phyloP scores from a whole-genome alignment of 805 yeast genomes.

The Yueomyces sp. region DNA sequence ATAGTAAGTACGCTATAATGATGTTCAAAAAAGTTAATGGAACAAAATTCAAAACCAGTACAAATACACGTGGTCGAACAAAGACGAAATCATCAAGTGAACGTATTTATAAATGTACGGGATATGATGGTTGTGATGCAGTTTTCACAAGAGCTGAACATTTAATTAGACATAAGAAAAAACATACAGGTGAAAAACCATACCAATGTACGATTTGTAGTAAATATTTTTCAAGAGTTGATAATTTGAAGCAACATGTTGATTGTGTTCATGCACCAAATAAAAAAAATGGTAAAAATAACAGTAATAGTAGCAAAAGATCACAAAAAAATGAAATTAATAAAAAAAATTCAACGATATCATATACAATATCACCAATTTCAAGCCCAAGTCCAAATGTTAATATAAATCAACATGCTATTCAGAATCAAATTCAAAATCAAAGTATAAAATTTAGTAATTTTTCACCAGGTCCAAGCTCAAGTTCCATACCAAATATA shows the following conservation, averaged over 20 bases:
- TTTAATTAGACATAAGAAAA: conserved; percentile 78
- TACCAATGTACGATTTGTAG: conserved; percentile 74
- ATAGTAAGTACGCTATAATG: too few species aligned
- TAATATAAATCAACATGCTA: too few species aligned
- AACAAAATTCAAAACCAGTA: too few species aligned
- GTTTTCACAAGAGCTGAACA: conserved; percentile 85
- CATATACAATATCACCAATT: too few species aligned
- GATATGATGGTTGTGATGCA: conserved; percentile 79
- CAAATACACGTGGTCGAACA: too few species aligned
- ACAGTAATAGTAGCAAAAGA: not conserved
- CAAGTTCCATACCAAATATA: too few species aligned
- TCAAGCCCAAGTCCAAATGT: not conserved
- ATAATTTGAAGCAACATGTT: conserved; percentile 81
- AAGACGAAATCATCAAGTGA: conserved; percentile 37
- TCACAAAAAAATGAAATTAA: too few species aligned
- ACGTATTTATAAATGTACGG: conserved; percentile 47
- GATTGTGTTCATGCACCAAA: conserved; percentile 58
- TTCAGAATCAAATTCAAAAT: too few species aligned
- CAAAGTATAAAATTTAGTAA: too few species aligned
- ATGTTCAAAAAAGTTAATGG: too few species aligned
- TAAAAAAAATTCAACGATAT: too few species aligned
- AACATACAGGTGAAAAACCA: conserved; percentile 92
- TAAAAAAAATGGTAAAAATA: not conserved
- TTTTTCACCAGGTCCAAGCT: too few species aligned
- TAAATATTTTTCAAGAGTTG: conserved; percentile 68